Conservation (phyloP, 2,329 filamentous ascomycete genomes). For the Coniochaeta hoffmannii region DNA sequence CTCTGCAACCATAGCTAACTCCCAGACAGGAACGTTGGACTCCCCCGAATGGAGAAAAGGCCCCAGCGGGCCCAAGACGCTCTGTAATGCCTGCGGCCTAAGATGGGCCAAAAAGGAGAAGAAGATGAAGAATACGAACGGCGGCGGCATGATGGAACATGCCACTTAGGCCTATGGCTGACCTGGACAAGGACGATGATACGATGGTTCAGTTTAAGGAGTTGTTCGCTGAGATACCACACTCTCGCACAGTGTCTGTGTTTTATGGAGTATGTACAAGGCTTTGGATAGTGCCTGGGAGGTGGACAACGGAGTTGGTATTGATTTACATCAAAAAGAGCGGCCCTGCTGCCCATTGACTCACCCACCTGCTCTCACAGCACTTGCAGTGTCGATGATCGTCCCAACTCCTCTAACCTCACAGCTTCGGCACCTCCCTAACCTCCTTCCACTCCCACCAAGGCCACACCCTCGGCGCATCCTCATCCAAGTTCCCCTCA, state of each 20-base stretch:
- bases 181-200: neutral
- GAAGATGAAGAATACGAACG: slow-evolving; percentile 40
- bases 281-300: neutral
- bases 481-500: slow-evolving; percentile 49
- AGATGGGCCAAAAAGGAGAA: slow-evolving; percentile 77
- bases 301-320: neutral
- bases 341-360: neutral
- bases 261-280: neutral
- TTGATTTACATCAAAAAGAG: neutral
- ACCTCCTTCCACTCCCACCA: slow-evolving; percentile 52
- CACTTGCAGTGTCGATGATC: no score
- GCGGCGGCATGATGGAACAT: neutral
- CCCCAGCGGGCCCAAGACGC: slow-evolving; percentile 83
- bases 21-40: slow-evolving; percentile 61
- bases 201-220: neutral
- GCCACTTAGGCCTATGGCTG: no score
- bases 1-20: neutral
- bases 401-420: neutral
- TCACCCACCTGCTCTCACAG: neutral
- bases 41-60: slow-evolving; percentile 96
- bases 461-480: slow-evolving; percentile 53
- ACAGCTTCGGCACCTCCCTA: neutral
- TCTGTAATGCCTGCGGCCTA: slow-evolving; percentile 89
- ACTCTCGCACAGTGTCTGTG: neutral
- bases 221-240: neutral